A percentile compares a stretch with the other conserved stretches of the same genome.
Evolutionary conservation across 257 asterid species (phyloP).

Genomic region (Echium plantagineum): DNA sequence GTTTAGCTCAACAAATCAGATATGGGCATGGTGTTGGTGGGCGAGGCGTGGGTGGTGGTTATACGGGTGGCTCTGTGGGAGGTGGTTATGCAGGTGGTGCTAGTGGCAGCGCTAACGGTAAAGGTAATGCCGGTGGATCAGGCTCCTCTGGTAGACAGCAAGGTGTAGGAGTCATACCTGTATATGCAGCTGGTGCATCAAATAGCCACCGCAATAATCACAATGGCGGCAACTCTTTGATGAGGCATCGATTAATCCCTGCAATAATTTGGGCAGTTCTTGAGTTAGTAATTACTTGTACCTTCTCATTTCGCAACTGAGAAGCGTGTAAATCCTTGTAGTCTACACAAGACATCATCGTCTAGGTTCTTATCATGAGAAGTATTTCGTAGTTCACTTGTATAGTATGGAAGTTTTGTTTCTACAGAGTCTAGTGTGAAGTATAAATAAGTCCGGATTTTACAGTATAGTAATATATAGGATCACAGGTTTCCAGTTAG

Average conservation of each 20-base stretch:
- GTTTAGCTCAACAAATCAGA: background rate
- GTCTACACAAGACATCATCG: too few relatives aligned
- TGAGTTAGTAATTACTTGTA: too few relatives aligned
- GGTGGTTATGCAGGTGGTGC: background rate
- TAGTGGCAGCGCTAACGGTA: background rate
- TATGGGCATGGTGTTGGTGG: background rate
- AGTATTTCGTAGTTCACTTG: too few relatives aligned
- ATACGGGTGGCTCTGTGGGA: background rate
- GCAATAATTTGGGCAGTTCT: background rate
- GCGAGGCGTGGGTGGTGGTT: background rate
- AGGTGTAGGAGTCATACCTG: background rate
- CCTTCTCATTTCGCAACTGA: too few relatives aligned
- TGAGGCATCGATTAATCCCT: slow-evolving; percentile 6
- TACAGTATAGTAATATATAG: too few relatives aligned
- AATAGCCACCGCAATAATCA: slow-evolving; percentile 16
- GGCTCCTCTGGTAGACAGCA: too few relatives aligned
- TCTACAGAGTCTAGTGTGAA: too few relatives aligned
- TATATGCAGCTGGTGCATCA: slow-evolving; percentile 26
- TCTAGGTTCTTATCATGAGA: too few relatives aligned
- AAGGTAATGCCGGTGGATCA: background rate
- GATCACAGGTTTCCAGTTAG: too few relatives aligned
- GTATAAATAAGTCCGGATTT: too few relatives aligned
- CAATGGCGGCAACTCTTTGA: slow-evolving; percentile 10
- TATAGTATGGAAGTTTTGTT: too few relatives aligned
- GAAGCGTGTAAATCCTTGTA: too few relatives aligned